Conservation (phyloP, 805 yeast species). For the Wickerhamiella sergipiensis region DNA sequence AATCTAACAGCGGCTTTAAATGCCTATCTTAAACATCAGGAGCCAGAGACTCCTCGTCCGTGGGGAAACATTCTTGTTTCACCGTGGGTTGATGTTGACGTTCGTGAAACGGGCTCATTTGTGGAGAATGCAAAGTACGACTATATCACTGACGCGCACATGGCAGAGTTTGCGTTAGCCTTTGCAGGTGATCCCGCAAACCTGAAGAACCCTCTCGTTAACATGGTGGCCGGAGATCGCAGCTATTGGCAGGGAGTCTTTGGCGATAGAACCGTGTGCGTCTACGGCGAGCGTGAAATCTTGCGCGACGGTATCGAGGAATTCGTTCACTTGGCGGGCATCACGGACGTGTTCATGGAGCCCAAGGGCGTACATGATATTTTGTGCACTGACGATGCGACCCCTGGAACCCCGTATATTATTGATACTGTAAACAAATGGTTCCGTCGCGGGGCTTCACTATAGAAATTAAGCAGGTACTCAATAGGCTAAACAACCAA, state of each 20-base stretch:
- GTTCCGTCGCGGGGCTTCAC: not conserved
- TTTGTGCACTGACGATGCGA: not conserved
- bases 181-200: slow-evolving; percentile 4
- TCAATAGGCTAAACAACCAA: no score
- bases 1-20: slow-evolving; percentile 16
- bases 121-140: slow-evolving; percentile 6
- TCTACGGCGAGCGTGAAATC: slow-evolving; percentile 16
- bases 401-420: not conserved
- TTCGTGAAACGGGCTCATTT: slow-evolving; percentile 8
- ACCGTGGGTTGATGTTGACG: slow-evolving; percentile 15
- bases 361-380: slow-evolving; percentile 15
- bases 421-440: not conserved
- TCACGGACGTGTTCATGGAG: slow-evolving; percentile 9
- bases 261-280: slow-evolving; percentile 7
- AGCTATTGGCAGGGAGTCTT: slow-evolving; percentile 11
- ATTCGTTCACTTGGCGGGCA: slow-evolving; percentile 4
- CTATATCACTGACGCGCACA: slow-evolving; percentile 6
- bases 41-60: not conserved
- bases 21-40: slow-evolving; percentile 3
- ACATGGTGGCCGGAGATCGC: slow-evolving; percentile 9
- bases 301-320: slow-evolving; percentile 11
- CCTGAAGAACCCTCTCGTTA: slow-evolving; percentile 9
- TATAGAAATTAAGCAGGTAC: not conserved
- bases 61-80: slow-evolving; percentile 12
- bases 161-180: slow-evolving; percentile 7